Base-by-base conservation (phyloP, 306 rosid species). In the Prunus salicina region DNA sequence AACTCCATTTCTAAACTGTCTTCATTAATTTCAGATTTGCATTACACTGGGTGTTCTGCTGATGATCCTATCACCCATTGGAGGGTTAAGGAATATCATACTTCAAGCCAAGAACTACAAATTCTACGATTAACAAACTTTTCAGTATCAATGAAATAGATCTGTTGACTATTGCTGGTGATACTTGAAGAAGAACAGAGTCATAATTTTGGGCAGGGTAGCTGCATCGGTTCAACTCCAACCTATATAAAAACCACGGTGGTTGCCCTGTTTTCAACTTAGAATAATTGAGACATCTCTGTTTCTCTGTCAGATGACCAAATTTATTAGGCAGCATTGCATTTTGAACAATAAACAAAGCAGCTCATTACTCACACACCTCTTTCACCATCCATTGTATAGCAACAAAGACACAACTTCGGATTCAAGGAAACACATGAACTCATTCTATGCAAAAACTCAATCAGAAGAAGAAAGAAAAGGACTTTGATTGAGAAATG, bases 21-120 rank as follows among this genome's bases (percentile, higher is more conserved):
- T 80, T 73, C 15, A 15, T 65, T 67, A 20, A 55, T 82, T 72
- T 41, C 88, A 93, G 96, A 81, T 86, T 14, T 87, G 93, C 87
- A 93, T 93, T 45, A 75, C 79, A 24, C 78, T 89, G 53, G 98
- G 98, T 34, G 3, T 84, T 45, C 52, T 86, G 68, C 80, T 89
- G 28, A 86, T 90, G 96, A 8, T 88, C 80, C 14, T 88, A 16
- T 64, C 96, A 27, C 97, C 98, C 15, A 89, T 89, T 0, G 96
- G 93, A 63, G 97, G 91, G 66, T 58, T 89, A 22, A 85, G 87
- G 78, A 50, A 72, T 4, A 88, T 94, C 86, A 84, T 90, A 78
- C 30, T 79, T 52, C 56, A 84, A 43, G 91, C 93, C 53, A 90
- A 90, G 85, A 53, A 4, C 18, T 93, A 86, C 22, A 65, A 87